Conservation (phyloP, 2,329 filamentous ascomycete genomes). For the Sarocladiaceae sp. region DNA sequence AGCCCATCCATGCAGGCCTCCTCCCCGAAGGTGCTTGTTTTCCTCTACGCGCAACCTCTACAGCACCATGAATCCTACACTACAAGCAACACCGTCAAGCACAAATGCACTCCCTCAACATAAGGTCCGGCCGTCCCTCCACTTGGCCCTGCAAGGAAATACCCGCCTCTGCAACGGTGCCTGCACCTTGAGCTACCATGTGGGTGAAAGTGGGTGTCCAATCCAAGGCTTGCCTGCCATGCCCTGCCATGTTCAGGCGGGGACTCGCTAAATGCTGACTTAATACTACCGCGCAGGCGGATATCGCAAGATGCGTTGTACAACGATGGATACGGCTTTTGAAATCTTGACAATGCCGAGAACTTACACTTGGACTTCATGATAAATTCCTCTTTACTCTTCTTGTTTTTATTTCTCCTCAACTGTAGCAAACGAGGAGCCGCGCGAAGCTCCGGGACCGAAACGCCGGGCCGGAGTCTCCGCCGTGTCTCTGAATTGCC, state of each 20-base stretch:
- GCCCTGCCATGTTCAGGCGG: neutral
- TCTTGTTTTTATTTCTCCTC: neutral
- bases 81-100: too few species aligned
- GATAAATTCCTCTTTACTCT: too few species aligned
- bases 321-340: too few species aligned
- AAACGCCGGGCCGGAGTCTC: constrained; percentile 1
- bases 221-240: neutral
- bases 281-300: neutral
- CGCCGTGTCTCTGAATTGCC: constrained; percentile 1
- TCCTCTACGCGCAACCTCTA: neutral
- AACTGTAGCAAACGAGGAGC: neutral
- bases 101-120: neutral
- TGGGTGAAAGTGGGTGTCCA: too few species aligned
- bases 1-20: too few species aligned
- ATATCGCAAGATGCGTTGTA: too few species aligned
- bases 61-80: too few species aligned
- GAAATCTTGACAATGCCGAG: too few species aligned
- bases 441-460: neutral
- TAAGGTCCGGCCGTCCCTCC: neutral
- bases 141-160: neutral
- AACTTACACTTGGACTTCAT: too few species aligned
- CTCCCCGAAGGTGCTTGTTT: neutral
- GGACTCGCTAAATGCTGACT: neutral
- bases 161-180: neutral
- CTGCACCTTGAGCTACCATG: too few species aligned